Conservation (phyloP, 148 eudicot species). For the Rhododendron vialii region DNA sequence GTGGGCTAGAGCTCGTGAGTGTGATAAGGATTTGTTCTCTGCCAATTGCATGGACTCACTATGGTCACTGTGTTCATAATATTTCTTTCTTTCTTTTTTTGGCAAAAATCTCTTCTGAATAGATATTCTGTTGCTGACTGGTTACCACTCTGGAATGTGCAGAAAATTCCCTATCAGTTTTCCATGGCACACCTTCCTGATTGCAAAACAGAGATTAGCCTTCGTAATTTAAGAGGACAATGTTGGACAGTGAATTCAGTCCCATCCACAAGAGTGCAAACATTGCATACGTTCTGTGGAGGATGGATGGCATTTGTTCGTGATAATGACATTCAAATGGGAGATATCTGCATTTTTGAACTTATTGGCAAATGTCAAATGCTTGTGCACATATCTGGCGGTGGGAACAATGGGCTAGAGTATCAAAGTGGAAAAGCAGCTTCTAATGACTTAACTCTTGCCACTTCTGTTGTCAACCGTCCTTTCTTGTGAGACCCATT, state of each 20-base stretch:
- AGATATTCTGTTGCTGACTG: neutral
- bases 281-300: constrained; percentile 67
- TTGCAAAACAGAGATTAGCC: constrained; percentile 53
- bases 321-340: constrained; percentile 64
- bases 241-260: constrained; percentile 69
- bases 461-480: constrained; percentile 11
- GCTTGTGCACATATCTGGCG: constrained; percentile 67
- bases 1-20: neutral
- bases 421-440: constrained; percentile 33
- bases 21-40: neutral
- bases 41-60: neutral
- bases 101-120: neutral
- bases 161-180: constrained; percentile 76
- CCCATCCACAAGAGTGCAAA: constrained; percentile 46
- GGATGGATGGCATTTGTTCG: constrained; percentile 94
- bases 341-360: constrained; percentile 91
- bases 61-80: neutral
- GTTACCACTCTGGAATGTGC: constrained; percentile 15
- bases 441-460: constrained; percentile 18
- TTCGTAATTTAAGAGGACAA: constrained; percentile 65
- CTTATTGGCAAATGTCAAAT: constrained; percentile 69
- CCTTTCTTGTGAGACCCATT: neutral
- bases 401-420: constrained; percentile 56
- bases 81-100: neutral
- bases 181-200: constrained; percentile 61